These are phyloP conservation scores for Pythium angustatum DNA, from an alignment of 352 stramenopile species.

Conservation along the genomic window DNA sequence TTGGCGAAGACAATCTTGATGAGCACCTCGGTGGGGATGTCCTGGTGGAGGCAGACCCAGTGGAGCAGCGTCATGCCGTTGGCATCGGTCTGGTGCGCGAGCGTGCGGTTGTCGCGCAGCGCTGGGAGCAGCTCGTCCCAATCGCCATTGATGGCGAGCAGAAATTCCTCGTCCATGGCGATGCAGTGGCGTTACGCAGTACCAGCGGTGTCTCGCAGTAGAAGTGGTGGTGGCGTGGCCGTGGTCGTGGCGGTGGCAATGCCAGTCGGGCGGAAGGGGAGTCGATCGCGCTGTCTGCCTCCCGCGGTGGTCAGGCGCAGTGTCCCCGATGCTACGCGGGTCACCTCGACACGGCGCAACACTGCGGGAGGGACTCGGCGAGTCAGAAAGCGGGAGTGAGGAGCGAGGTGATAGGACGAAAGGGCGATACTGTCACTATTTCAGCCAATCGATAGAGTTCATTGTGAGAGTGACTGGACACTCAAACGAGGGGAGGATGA, in stretches of 20 bases:
- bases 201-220: too few species aligned
- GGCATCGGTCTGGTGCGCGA: constrained; percentile 59
- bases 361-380: not conserved
- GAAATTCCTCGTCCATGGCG: constrained; percentile 70
- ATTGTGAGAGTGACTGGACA: not conserved
- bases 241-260: too few species aligned
- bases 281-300: constrained; percentile 8
- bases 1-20: constrained; percentile 83
- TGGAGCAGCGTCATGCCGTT: constrained; percentile 81
- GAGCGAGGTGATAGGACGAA: not conserved
- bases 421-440: not conserved
- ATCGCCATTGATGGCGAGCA: constrained; percentile 80
- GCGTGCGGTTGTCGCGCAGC: constrained; percentile 61
- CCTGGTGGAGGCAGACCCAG: constrained; percentile 81
- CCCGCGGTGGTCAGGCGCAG: too few species aligned
- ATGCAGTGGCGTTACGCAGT: not conserved
- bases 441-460: not conserved
- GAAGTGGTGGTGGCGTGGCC: too few species aligned
- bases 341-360: not conserved
- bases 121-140: constrained; percentile 68
- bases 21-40: constrained; percentile 68
- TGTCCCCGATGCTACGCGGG: not conserved
- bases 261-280: not conserved
- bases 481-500: constrained; percentile 11
- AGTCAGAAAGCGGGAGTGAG: constrained; percentile 4